phyloP scores from a whole-genome alignment of 164 flowering plant genomes.

The Tetrastigma voinierianum region DNA sequence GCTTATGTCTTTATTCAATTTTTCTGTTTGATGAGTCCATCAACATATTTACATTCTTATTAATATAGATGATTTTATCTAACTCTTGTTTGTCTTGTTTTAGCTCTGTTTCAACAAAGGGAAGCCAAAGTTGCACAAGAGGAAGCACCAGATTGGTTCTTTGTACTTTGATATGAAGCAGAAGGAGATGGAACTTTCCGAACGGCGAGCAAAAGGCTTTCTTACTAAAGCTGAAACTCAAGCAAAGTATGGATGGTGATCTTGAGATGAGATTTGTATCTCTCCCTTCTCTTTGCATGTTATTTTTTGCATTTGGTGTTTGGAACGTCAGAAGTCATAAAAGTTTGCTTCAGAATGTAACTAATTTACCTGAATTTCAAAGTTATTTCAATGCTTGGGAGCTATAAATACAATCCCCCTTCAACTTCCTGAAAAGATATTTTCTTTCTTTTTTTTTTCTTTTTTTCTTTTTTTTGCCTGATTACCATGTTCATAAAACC shows the following conservation, averaged over 20 bases:
- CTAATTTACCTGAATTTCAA: no score
- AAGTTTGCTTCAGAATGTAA: no score
- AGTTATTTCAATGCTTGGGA: no score
- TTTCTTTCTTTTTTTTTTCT: no score
- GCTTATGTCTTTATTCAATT: no score
- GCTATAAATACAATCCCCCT: no score
- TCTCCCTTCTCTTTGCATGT: not conserved
- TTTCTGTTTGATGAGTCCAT: no score
- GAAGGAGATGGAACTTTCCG: conserved; percentile 84
- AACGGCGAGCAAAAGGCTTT: conserved; percentile 76
- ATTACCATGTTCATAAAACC: no score
- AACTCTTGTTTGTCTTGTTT: conserved; percentile 8
- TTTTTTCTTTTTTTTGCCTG: no score
- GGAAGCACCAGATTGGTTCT: conserved; percentile 94
- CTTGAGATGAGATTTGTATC: not conserved
- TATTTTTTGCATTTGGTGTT: no score
- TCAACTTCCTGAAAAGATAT: no score
- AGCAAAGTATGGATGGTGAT: conserved; percentile 97
- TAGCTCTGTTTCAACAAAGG: conserved; percentile 77
- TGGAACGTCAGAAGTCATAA: no score
- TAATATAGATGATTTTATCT: not conserved
- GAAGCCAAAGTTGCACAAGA: conserved; percentile 90
- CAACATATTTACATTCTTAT: not conserved
- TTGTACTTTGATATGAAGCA: conserved; percentile 84
- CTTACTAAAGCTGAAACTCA: conserved; percentile 95